A percentile compares a stretch with the other conserved stretches of the same genome.
Evolutionary conservation across 129 eudicot genomes (phyloP).

Genomic region (Calendula officinalis): DNA sequence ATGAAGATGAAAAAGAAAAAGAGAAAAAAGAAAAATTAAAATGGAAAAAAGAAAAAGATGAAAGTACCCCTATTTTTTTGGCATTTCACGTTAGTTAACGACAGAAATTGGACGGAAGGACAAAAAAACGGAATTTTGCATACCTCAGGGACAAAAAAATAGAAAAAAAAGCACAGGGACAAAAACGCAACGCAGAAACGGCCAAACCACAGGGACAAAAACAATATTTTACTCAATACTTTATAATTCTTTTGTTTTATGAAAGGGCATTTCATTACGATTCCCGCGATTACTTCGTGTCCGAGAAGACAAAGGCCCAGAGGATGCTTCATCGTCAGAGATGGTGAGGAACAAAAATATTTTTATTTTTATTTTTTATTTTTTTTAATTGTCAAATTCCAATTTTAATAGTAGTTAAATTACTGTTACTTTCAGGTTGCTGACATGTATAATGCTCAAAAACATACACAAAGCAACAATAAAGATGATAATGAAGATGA

Average conservation of each 20-base stretch:
- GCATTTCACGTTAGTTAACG: no score
- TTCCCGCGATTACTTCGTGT: conserved; percentile 92
- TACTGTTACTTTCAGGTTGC: conserved; percentile 57
- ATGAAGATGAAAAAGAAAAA: no score
- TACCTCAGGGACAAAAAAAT: no score
- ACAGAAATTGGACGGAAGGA: no score
- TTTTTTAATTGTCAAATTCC: not conserved
- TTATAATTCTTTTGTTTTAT: conserved; percentile 1
- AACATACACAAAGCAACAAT: conserved; percentile 48
- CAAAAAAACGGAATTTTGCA: no score
- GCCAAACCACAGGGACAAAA: no score
- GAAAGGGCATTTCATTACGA: conserved; percentile 82
- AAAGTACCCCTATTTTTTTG: no score
- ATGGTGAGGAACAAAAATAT: conserved; percentile 39
- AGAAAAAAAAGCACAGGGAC: no score
- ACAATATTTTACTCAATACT: no score
- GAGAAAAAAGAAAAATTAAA: no score
- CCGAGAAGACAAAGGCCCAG: conserved; percentile 88
- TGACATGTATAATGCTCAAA: conserved; percentile 83
- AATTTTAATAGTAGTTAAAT: not conserved
- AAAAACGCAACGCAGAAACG: no score
- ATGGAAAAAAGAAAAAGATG: no score
- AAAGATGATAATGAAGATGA: conserved; percentile 67
- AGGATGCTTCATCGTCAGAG: conserved; percentile 85
- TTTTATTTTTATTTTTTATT: not conserved